Conservation (phyloP, 2,329 filamentous ascomycete species). For the Lecanoromycetidae sp. region DNA sequence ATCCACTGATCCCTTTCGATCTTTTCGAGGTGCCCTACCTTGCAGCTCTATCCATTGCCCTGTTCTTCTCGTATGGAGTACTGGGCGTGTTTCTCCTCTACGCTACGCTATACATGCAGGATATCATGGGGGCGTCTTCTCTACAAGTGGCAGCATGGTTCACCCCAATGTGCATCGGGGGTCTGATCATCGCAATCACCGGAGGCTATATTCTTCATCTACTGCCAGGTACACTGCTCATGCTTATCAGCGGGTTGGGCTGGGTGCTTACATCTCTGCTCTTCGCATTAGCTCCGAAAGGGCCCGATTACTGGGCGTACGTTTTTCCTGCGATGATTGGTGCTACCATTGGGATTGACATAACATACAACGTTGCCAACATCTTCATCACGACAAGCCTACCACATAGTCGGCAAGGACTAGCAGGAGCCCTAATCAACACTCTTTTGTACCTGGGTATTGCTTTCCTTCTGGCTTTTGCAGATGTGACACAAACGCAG, state of each 20-base stretch:
- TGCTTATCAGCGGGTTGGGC: slow-evolving; percentile 49
- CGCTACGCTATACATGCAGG: slow-evolving; percentile 53
- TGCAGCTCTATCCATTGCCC: slow-evolving; percentile 46
- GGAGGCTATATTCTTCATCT: slow-evolving; percentile 58
- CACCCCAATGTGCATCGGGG: slow-evolving; percentile 54
- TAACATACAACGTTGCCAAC: slow-evolving; percentile 63
- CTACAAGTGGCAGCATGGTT: slow-evolving; percentile 58
- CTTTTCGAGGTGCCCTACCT: slow-evolving; percentile 60
- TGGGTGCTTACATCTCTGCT: slow-evolving; percentile 48
- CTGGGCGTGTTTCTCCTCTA: slow-evolving; percentile 60
- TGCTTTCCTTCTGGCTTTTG: slow-evolving; percentile 58
- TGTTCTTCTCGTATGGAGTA: slow-evolving; percentile 57
- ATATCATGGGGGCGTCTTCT: slow-evolving; percentile 46
- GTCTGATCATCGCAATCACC: slow-evolving; percentile 49
- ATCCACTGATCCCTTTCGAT: slow-evolving; percentile 57
- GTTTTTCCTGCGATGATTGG: slow-evolving; percentile 53
- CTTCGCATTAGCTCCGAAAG: slow-evolving; percentile 50
- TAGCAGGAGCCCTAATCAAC: slow-evolving; percentile 61
- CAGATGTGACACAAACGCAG: slow-evolving; percentile 48
- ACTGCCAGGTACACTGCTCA: slow-evolving; percentile 49
- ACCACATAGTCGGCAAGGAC: slow-evolving; percentile 53
- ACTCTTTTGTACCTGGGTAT: slow-evolving; percentile 60
- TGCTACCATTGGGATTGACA: slow-evolving; percentile 60
- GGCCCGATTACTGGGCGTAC: slow-evolving; percentile 57
- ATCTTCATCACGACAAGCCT: slow-evolving; percentile 66